Evolutionary conservation across 352 stramenopile genomes (phyloP).

Genomic region (Phytophthora tubulina): DNA sequence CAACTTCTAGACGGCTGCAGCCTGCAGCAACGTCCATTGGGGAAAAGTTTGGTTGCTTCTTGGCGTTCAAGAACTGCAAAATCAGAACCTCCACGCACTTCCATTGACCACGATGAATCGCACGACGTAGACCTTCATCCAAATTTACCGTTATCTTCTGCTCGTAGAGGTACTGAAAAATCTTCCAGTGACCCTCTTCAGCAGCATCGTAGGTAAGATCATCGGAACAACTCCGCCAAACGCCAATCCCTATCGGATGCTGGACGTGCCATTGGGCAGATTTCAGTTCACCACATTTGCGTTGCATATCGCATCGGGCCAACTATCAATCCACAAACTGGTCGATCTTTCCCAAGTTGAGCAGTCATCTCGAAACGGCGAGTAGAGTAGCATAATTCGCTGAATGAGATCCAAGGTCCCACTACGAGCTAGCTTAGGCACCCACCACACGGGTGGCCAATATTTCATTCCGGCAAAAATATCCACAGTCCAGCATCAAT

Average conservation of each 20-base stretch:
- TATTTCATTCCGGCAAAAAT: background rate
- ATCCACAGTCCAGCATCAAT: constrained; percentile 18
- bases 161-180: too few relatives aligned
- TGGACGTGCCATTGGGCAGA: constrained; percentile 16
- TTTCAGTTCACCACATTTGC: background rate
- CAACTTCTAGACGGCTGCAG: too few relatives aligned
- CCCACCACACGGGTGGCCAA: too few relatives aligned
- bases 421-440: constrained; percentile 4
- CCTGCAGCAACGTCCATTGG: constrained; percentile 4
- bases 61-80: too few relatives aligned
- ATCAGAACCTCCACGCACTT: too few relatives aligned
- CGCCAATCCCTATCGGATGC: background rate
- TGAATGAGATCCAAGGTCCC: constrained; percentile 22
- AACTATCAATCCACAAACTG: background rate
- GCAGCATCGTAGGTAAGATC: background rate
- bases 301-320: background rate
- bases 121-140: too few relatives aligned
- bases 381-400: constrained; percentile 14
- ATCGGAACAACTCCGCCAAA: background rate
- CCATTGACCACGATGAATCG: too few relatives aligned
- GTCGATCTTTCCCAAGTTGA: background rate
- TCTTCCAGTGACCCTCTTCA: background rate
- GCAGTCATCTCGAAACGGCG: background rate
- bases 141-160: background rate
- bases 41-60: too few relatives aligned